Base-by-base conservation (phyloP, 108 stramenopile genomes). In the Schizochytrium sp. region DNA sequence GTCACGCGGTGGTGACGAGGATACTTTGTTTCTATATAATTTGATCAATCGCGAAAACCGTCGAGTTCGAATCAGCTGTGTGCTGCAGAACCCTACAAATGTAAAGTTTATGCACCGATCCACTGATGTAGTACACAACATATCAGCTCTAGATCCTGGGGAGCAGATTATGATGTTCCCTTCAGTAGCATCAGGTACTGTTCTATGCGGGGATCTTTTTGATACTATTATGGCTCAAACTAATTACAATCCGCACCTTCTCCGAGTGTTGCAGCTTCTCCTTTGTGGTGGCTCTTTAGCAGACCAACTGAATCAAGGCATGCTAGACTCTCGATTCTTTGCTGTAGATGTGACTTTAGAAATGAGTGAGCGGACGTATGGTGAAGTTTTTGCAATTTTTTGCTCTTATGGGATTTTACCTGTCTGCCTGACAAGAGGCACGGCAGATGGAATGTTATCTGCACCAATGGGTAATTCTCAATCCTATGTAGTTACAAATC, bases 171-270 rank as follows among this genome's bases (percentile, higher is more conserved):
- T 83, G 17, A 17, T 83, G 45, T 49, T 53, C 12, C 2, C 76
- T 55, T 47, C 76, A 55, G 13, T 83, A 5, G 76, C 76, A 10
- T 83, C 76, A 5, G 76, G 76, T 5, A 83, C 47, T n/a, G 76
- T 83, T 47, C 53, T 83, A 5, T 55, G 47, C 50, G 53, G 40
- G 10, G 53, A 49, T 8, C 47, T 83, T 40, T 83, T 83, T 42
- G 76, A 83, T 53, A 83, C 50, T 5, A 55, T 83, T 53, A 83
- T 83, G 76, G 76, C 76, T 17, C 76, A 83, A 40, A 55, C 53
- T 13, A 49, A 83, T 38, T 83, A 40, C 3, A 83, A 83, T 53
- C 50, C 47, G 0, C 47, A 83, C 2, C 47, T 83, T 1, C 76
- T 83, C 3, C 49, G 15, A n/a, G 15, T 83, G 13, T 53, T 83